Percentiles rank a stretch among this genome's conserved stretches.
Conservation (phyloP, 257 asterid genomes). For the Jasminum sambac region DNA sequence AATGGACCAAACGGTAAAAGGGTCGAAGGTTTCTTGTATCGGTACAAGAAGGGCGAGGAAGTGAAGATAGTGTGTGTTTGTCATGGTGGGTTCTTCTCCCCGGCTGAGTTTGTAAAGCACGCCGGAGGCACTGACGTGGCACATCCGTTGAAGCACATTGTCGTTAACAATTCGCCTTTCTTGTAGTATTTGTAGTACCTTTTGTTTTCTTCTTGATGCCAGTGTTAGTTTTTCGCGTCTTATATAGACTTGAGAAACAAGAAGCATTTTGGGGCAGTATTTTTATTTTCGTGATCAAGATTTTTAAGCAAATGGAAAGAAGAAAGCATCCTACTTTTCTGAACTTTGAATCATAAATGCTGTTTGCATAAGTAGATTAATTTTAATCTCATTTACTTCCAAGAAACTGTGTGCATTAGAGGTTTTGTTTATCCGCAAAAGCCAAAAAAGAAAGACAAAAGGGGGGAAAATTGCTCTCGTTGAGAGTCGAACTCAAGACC, state of each 20-base stretch:
- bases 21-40: conserved; percentile 23
- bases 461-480: conserved; percentile 43
- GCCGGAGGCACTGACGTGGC: conserved; percentile 19
- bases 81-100: conserved; percentile 25
- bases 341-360: no score
- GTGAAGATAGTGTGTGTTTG: conserved; percentile 26
- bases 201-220: neutral
- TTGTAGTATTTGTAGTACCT: conserved; percentile 19
- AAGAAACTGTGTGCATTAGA: no score
- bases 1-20: conserved; percentile 19
- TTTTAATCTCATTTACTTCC: no score
- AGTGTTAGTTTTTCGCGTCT: neutral
- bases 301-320: no score
- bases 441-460: no score
- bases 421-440: no score
- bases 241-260: neutral
- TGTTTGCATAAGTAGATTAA: no score
- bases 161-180: conserved; percentile 55
- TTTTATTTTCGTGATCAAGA: no score
- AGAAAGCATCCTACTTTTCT: no score
- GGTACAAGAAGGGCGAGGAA: conserved; percentile 32
- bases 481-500: conserved; percentile 54
- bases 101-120: conserved; percentile 36
- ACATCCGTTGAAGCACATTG: conserved; percentile 22
- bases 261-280: neutral